Evolutionary conservation across 1,284 basidiomycete species (phyloP).

Genomic region (Polyporus tsugae): DNA sequence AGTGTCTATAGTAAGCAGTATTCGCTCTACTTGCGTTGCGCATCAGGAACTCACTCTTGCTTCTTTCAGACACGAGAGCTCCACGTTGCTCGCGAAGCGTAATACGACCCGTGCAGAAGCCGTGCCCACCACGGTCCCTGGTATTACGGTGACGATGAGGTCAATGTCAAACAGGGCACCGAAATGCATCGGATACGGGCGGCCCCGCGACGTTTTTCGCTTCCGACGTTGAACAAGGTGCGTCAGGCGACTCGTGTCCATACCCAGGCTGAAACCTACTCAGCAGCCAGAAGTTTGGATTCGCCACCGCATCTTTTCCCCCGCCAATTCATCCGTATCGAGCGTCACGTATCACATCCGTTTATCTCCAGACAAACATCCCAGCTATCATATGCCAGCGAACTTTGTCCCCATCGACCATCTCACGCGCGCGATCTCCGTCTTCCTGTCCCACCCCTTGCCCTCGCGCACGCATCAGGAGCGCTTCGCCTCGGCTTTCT

Average conservation of each 20-base stretch:
- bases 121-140: background rate
- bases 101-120: background rate
- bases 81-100: background rate
- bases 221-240: background rate
- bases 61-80: background rate
- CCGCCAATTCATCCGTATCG: background rate
- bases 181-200: background rate
- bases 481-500: background rate
- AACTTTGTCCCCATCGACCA: background rate
- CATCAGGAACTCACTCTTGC: background rate
- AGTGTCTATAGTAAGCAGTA: background rate
- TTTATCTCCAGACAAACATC: background rate
- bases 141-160: background rate
- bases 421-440: constrained; percentile 2
- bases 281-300: background rate
- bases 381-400: background rate
- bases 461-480: background rate
- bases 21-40: background rate
- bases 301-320: background rate
- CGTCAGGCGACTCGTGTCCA: background rate
- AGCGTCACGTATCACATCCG: background rate
- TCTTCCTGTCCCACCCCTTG: constrained; percentile 6
- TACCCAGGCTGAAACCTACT: background rate
- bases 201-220: background rate
- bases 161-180: background rate